These are phyloP conservation scores for Fusarium sp. DNA, from an alignment of 2,329 filamentous ascomycete species.

Conservation along the genomic window DNA sequence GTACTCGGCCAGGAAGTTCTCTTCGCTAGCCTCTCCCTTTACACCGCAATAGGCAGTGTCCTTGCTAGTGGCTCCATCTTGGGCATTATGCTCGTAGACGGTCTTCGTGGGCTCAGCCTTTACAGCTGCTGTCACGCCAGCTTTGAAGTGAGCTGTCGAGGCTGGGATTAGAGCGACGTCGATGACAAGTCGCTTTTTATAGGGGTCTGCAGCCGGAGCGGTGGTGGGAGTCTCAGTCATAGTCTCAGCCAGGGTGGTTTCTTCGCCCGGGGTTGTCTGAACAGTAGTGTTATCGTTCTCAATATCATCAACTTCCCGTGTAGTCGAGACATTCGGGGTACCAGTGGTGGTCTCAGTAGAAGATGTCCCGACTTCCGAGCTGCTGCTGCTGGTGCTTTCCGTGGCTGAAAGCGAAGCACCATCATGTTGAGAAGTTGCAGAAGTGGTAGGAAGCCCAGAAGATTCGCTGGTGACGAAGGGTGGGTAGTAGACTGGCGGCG, in stretches of 20 bases:
- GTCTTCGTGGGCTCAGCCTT: conserved; percentile 41
- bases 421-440: not conserved
- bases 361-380: conserved; percentile 5
- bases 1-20: conserved; percentile 53
- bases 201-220: conserved; percentile 3
- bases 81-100: conserved; percentile 43
- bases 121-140: conserved; percentile 38
- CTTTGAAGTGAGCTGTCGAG: conserved; percentile 35
- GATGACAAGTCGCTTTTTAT: conserved; percentile 36
- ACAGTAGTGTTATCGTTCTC: not conserved
- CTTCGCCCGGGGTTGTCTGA: not conserved
- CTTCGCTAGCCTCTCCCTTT: conserved; percentile 48
- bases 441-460: conserved; percentile 5
- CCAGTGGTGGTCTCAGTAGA: conserved; percentile 10
- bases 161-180: conserved; percentile 48
- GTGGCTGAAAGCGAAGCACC: not conserved
- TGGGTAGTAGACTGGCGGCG: conserved; percentile 18
- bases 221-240: conserved; percentile 1
- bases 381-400: conserved; percentile 10
- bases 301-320: not conserved
- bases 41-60: conserved; percentile 51
- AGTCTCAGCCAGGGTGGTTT: not conserved
- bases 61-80: conserved; percentile 46
- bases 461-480: conserved; percentile 14
- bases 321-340: not conserved